Evolutionary conservation across 768 basidiomycete genomes (phyloP).

Genomic region (Suillus discolor): DNA sequence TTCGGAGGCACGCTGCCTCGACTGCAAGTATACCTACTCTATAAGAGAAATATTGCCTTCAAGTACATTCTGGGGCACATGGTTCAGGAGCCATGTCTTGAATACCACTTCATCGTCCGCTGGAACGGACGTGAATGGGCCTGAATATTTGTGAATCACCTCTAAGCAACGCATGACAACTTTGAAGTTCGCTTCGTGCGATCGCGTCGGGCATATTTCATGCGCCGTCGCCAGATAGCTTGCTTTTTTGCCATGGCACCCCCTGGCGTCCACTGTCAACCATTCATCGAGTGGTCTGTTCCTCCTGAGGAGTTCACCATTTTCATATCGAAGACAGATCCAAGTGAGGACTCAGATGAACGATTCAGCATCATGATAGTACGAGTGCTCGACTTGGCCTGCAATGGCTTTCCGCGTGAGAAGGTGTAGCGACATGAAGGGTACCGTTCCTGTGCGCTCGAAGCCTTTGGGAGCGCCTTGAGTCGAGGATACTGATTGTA

Average conservation of each 20-base stretch:
- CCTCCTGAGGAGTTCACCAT: neutral
- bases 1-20: too few species aligned
- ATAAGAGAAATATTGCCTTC: neutral
- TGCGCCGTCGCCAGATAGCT: too few species aligned
- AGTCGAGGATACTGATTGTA: too few species aligned
- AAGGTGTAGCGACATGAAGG: too few species aligned
- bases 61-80: neutral
- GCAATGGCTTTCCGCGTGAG: neutral
- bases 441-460: neutral
- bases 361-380: neutral
- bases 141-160: too few species aligned
- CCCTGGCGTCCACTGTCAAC: too few species aligned
- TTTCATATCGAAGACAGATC: neutral
- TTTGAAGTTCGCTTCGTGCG: too few species aligned
- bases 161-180: too few species aligned
- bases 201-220: too few species aligned
- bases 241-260: too few species aligned
- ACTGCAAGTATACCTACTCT: too few species aligned
- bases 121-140: too few species aligned
- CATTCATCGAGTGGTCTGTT: neutral
- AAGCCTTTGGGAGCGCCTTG: neutral
- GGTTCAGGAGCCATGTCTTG: neutral
- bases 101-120: neutral
- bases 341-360: neutral
- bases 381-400: neutral